These are phyloP conservation scores for Citrus sp. DNA, from an alignment of 345 rosid genomes.

Conservation along the genomic window DNA sequence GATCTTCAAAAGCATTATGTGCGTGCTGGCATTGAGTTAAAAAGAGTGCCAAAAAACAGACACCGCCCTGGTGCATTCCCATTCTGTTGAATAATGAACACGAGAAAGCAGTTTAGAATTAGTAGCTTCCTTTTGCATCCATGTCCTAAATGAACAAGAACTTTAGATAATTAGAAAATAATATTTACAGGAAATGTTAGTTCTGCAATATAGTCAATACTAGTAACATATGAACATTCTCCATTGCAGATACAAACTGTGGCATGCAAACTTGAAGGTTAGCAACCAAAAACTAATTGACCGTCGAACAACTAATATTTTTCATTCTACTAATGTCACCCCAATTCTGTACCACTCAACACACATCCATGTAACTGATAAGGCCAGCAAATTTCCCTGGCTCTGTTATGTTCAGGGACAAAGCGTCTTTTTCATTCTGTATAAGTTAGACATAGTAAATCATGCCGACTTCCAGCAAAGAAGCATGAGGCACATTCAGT, in stretches of 20 bases:
- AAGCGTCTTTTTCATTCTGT: background rate
- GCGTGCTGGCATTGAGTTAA: too few relatives aligned
- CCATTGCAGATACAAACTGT: background rate
- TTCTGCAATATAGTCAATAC: background rate
- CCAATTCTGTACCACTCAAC: background rate
- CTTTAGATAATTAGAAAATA: background rate
- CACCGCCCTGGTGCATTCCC: background rate
- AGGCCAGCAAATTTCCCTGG: background rate
- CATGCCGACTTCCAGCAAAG: slow-evolving; percentile 79
- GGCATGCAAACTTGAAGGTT: background rate
- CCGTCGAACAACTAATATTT: background rate
- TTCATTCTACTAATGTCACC: background rate
- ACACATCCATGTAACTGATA: background rate
- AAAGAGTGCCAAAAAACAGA: background rate
- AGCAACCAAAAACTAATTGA: background rate
- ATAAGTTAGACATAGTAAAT: slow-evolving; percentile 48
- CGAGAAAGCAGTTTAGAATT: background rate
- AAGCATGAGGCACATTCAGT: slow-evolving; percentile 64
- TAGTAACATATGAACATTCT: background rate
- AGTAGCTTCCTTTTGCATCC: background rate
- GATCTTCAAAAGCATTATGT: too few relatives aligned
- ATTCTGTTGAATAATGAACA: background rate
- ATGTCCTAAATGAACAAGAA: background rate
- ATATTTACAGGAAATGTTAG: background rate
- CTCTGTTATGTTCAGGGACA: background rate